A percentile compares a stretch with the other conserved stretches of the same genome.
Conservation (phyloP, 2,329 filamentous ascomycete species). For the Hypoxylon sp. region DNA sequence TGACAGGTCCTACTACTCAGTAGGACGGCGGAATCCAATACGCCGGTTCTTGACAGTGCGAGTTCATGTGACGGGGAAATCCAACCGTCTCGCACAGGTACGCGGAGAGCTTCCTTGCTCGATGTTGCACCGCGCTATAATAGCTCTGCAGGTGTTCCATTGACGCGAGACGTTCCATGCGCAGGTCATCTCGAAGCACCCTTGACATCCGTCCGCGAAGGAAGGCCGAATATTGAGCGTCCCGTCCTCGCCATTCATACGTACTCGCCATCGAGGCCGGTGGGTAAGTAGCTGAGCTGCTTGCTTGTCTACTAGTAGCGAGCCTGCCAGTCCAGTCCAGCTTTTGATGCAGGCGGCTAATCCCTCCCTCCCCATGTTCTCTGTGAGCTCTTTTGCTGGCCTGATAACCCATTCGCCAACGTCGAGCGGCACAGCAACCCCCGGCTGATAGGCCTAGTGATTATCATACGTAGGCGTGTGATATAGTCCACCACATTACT, state of each 20-base stretch:
- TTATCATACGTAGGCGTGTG: constrained; percentile 8
- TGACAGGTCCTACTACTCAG: too few species aligned
- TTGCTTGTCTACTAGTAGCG: too few species aligned
- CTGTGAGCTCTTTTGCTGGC: constrained; percentile 8
- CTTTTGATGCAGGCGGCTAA: neutral
- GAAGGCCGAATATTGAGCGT: constrained; percentile 12
- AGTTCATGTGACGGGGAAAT: neutral
- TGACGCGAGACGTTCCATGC: constrained; percentile 35
- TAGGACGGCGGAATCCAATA: constrained; percentile 26
- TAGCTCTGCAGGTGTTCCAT: constrained; percentile 32
- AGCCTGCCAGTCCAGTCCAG: constrained; percentile 12
- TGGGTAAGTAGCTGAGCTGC: too few species aligned
- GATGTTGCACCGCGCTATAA: constrained; percentile 27
- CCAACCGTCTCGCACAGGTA: too few species aligned
- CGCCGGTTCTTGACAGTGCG: constrained; percentile 29
- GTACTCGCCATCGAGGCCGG: too few species aligned
- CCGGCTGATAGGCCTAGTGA: constrained; percentile 7
- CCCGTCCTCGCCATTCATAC: too few species aligned
- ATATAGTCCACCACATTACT: constrained; percentile 12
- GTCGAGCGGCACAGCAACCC: constrained; percentile 25
- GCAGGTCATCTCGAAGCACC: constrained; percentile 30
- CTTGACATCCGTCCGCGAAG: constrained; percentile 20
- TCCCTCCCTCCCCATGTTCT: constrained; percentile 1
- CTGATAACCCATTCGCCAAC: constrained; percentile 9
- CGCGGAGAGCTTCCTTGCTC: constrained; percentile 4